Evolutionary conservation across 225 moss, liverwort and hornwort species (phyloP), one percentile per base, ranked within the genome.

Genomic region (Pseudoscleropodium purum): DNA sequence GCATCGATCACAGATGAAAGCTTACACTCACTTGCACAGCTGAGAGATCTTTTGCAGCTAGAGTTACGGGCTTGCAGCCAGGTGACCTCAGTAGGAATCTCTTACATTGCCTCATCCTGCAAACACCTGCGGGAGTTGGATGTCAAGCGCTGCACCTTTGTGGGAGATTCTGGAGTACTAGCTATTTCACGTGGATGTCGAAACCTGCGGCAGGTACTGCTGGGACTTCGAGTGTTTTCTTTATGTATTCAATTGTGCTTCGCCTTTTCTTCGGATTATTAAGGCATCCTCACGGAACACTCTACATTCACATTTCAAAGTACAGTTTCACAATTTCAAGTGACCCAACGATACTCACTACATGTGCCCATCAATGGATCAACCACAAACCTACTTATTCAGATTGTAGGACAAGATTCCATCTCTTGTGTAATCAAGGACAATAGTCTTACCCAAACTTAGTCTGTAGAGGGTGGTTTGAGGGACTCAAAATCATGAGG

Each of bases 41-140:
- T 96, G 25, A 91, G 94, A 60, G 94, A 94, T 82, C 91, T 97
- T 79, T 39, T 90, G 75, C 92, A 95, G 85, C 86, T 97, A 20
- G 97, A 96, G 93, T 92, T 96, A 68, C 91, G 96, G 87, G 95
- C 96, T 87, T 97, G 96, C 88, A 31, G 30, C 30, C 59, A 80
- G 83, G 91, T 97, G 64, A 96, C 96, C 63, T 96, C 97, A 30
- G 76, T 65, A 63, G 97, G 97, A 76, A 54, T 97, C 34, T 87
- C 89, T 70, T 83, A 84, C 63, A 85, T 97, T 61, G 96, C 88
- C 76, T 88, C 91, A 64, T 95, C 95, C 56, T 97, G 96, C 89
- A 96, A 93, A 88, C 93, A 94, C 82, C 73, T 97, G 93, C 85
- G 91, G 75, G 95, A 96, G 87, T 90, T 97, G 75, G 97, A 97